Conservation (phyloP, 2,329 filamentous ascomycete genomes). For the Sclerotiophoma versabilis region DNA sequence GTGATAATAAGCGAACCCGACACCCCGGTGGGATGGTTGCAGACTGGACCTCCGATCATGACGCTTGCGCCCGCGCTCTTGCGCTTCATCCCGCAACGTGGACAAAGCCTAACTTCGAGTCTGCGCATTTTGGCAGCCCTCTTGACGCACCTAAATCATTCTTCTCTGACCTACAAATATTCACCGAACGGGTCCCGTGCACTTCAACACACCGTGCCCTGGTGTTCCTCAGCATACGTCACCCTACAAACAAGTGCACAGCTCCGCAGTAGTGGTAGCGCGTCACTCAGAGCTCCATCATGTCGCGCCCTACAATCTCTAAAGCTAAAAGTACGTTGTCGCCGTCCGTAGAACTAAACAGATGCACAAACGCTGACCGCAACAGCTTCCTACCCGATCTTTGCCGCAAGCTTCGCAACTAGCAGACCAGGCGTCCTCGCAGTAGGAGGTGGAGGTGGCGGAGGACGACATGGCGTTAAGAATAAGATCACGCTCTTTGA, state of each 20-base stretch:
- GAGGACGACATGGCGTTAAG: constrained; percentile 67
- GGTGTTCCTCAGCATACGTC: constrained; percentile 9
- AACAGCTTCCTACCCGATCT: constrained; percentile 72
- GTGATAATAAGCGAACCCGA: constrained; percentile 10
- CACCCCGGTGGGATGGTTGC: constrained; percentile 5
- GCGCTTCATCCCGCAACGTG: constrained; percentile 20
- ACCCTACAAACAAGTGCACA: constrained; percentile 2
- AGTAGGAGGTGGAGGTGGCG: constrained; percentile 86
- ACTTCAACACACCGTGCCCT: neutral
- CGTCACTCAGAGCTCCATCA: constrained; percentile 22
- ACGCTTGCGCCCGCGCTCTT: constrained; percentile 22
- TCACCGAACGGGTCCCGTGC: neutral
- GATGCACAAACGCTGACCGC: constrained; percentile 1
- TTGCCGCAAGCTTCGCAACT: constrained; percentile 86
- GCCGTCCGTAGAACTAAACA: neutral
- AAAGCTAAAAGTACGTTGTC: constrained; percentile 34
- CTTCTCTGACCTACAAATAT: neutral
- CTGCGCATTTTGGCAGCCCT: neutral
- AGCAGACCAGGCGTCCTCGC: constrained; percentile 73
- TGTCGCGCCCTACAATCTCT: constrained; percentile 43
- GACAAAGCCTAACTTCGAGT: constrained; percentile 12
- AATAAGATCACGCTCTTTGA: constrained; percentile 82
- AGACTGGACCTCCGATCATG: constrained; percentile 11
- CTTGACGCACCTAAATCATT: neutral
- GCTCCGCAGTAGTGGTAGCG: constrained; percentile 12